phyloP scores from a whole-genome alignment of 208 protist genomes.

The Trypanosomatidae sp. region DNA sequence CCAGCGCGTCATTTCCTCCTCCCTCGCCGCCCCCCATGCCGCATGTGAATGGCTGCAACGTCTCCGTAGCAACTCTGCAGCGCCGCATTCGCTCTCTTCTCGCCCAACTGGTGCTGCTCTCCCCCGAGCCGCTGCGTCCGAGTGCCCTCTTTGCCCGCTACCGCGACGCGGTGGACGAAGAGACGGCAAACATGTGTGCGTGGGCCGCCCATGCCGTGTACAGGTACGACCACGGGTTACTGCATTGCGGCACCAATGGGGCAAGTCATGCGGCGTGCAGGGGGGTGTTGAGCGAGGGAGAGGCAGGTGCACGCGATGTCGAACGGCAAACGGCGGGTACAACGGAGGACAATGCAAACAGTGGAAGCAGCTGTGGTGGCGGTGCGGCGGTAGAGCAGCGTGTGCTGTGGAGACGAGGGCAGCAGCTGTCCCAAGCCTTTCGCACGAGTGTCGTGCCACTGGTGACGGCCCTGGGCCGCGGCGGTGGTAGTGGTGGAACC shows the following conservation, averaged over 20 bases:
- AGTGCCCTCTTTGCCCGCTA: constrained; percentile 21
- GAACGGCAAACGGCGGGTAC: not conserved
- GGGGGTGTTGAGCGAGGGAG: not conserved
- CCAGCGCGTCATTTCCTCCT: not conserved
- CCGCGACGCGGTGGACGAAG: constrained; percentile 7
- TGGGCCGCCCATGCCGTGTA: constrained; percentile 21
- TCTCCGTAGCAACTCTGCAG: constrained; percentile 9
- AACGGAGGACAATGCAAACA: not conserved
- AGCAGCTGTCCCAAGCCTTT: constrained; percentile 5
- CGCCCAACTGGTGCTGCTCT: constrained; percentile 43
- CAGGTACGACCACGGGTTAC: constrained; percentile 1
- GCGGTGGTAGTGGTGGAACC: not conserved
- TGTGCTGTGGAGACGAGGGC: not conserved
- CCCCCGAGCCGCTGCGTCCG: constrained; percentile 37
- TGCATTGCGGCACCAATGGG: not conserved
- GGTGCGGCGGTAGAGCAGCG: not conserved
- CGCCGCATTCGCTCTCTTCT: constrained; percentile 40
- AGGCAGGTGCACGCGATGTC: not conserved
- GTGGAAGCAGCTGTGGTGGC: not conserved
- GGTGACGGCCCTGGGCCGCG: constrained; percentile 7
- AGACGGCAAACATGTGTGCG: constrained; percentile 18
- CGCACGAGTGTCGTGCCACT: constrained; percentile 16
- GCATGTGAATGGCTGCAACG: not conserved
- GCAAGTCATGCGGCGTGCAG: not conserved
- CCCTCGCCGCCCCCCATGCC: not conserved